These are phyloP conservation scores for Zychaea mexicana DNA, from an alignment of 371 early-diverging fungal species.

Conservation along the genomic window DNA sequence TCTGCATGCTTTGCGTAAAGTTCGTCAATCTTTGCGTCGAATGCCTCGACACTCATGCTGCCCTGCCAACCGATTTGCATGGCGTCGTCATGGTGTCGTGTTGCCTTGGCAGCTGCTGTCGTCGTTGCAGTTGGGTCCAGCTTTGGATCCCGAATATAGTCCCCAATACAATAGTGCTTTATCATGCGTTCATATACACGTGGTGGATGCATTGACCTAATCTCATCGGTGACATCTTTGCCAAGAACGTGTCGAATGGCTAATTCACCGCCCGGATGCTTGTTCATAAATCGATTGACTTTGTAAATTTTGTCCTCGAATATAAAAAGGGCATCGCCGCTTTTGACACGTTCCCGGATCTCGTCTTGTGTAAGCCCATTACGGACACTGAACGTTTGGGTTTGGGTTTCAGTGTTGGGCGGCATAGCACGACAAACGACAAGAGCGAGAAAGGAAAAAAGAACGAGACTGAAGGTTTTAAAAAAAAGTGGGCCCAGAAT, in stretches of 20 bases:
- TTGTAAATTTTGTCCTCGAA: conserved; percentile 85
- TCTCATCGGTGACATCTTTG: conserved; percentile 91
- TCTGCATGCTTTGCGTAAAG: conserved; percentile 26
- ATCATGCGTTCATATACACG: conserved; percentile 76
- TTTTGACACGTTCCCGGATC: conserved; percentile 48
- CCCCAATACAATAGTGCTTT: conserved; percentile 76
- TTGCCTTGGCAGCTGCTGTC: neutral
- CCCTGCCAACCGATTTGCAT: conserved; percentile 35
- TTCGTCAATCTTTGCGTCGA: conserved; percentile 33
- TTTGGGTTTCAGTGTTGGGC: conserved; percentile 29
- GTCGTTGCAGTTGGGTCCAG: neutral
- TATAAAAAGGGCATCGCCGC: conserved; percentile 74
- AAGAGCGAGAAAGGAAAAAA: neutral
- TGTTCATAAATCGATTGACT: conserved; percentile 76
- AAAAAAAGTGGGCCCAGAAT: too few relatives aligned
- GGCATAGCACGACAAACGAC: conserved; percentile 24
- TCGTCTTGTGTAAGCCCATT: conserved; percentile 36
- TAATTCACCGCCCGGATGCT: conserved; percentile 93
- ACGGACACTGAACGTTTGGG: conserved; percentile 10
- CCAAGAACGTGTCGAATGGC: conserved; percentile 86
- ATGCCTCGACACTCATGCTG: conserved; percentile 33
- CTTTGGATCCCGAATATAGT: conserved; percentile 39
- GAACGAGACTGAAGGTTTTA: neutral
- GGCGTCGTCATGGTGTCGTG: neutral
- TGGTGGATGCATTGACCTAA: conserved; percentile 86